Evolutionary conservation across 345 rosid genomes (phyloP), one percentile per base, ranked within the genome.

Genomic region (Gossypium raimondii): DNA sequence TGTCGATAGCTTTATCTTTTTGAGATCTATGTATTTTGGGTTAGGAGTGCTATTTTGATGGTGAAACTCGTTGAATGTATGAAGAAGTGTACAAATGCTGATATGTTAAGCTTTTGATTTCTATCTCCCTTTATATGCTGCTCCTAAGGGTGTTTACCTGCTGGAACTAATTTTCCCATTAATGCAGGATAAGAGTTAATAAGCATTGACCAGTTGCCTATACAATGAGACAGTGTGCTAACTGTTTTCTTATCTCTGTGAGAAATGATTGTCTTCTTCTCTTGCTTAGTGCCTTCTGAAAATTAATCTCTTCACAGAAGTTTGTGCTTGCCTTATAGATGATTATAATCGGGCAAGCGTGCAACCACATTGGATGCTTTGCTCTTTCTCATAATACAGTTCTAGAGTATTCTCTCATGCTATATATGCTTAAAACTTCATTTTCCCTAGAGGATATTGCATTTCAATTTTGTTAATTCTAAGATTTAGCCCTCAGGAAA

Each of bases 211-310:
- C 41, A 11, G 56, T 67, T 67, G 51, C 71, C n/a, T 16, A 67
- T 67, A 22, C 53, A 47, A 17, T 18, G 50, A 44, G 43, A 43
- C 29, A 43, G 14, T 11, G 10, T 5, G 45, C 11, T n/a, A 11
- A 14, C 56, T 20, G 9, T 67, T 47, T 67, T 9, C 41, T 6
- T 24, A 24, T 67, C 56, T 3, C 2, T 13, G 57, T 67, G 38
- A 67, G 72, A 48, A 67, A 67, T 24, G 41, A 14, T 45, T 48
- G n/a, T 67, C 71, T 47, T 67, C 71, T 47, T 67, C 56, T 45
- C 17, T 47, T 67, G 20, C 57, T 48, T 67, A 9, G 43, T 2
- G 50, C 7, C 29, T 29, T 67, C 50, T 48, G 56, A 25, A 67
- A 48, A 17, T 47, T 67, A 29, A 24, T 48, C 41, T 24, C 34